Evolutionary conservation across 1,284 basidiomycete genomes (phyloP), one percentile per base, ranked within the genome.

Genomic region (Chalciporus piperatoides): DNA sequence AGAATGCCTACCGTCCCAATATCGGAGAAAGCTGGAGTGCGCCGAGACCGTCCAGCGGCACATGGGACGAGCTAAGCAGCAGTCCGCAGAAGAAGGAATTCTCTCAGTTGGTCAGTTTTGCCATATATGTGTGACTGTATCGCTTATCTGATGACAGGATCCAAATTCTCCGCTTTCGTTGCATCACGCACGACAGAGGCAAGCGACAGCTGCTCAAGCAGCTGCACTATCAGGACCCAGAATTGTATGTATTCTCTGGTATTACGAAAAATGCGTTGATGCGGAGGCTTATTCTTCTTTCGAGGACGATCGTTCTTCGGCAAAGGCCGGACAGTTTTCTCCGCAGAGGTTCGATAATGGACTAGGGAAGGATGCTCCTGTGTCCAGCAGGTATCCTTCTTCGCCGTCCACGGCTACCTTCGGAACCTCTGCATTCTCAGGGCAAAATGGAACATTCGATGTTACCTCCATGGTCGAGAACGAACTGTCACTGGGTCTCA

Each of bases 51-150:
- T 67, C 74, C 10, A 79, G 77, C 56, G 78, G 76, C 35, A 71
- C 75, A 33, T 87, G 84, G 84, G 85, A 84, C 48, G 84, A 86
- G 51, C 60, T 71, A 44, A 69, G 60, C 41, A 72, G 67, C 37
- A 75, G 71, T 48, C 73, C 76, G 15, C 71, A 77, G 59, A 76
- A 70, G 62, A 75, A 73, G 55, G 81, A 81, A 37, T 70, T 73
- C 46, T 61, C 71, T 43, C 72, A 76, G 56, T 49, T 81, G 67
- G 79, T 76, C 41, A 60, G 68, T 68, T 3, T 5, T 37, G 14
- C 49, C 50, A 48, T 44, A 23, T 36, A 49, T 41, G 46, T 39
- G 33, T 35, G 39, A 56, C 50, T 32, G 10, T 27, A 11, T 19
- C 28, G 35, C 55, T 59, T 41, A 61, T 30, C 27, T 44, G 54